Conservation (phyloP, 2,329 filamentous ascomycete species). For the Cladobotryum mycophilum region DNA sequence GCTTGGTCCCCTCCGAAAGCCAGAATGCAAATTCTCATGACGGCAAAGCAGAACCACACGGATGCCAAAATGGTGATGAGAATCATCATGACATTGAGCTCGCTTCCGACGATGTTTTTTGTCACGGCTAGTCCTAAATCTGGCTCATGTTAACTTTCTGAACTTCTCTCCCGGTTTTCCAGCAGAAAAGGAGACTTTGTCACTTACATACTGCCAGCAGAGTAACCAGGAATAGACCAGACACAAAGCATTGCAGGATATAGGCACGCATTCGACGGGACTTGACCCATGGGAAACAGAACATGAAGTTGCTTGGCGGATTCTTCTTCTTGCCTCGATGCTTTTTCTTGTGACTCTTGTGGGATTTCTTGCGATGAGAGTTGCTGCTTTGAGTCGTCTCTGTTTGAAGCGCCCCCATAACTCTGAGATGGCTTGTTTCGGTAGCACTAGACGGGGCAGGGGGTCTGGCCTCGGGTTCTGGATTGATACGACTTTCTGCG, state of each 20-base stretch:
- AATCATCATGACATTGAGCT: constrained; percentile 75
- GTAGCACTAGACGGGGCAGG: neutral
- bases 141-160: constrained; percentile 26
- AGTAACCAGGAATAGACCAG: constrained; percentile 54
- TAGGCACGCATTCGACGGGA: constrained; percentile 48
- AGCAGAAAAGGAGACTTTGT: neutral
- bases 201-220: constrained; percentile 61
- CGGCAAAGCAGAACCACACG: constrained; percentile 73
- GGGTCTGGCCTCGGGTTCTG: neutral
- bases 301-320: constrained; percentile 39
- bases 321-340: neutral
- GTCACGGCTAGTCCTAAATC: constrained; percentile 69
- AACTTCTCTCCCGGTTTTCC: neutral
- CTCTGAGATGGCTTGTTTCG: neutral
- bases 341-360: too few relatives aligned
- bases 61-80: constrained; percentile 68
- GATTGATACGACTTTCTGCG: neutral
- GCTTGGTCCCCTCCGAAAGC: constrained; percentile 42
- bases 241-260: constrained; percentile 56
- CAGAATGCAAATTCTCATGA: constrained; percentile 67
- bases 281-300: constrained; percentile 50
- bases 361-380: too few relatives aligned
- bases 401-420: neutral
- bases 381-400: neutral
- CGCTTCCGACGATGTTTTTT: constrained; percentile 54